Percentiles rank a stretch among this genome's conserved stretches.
Evolutionary conservation across 129 eudicot species (phyloP).

Genomic region (Dittrichia graveolens): DNA sequence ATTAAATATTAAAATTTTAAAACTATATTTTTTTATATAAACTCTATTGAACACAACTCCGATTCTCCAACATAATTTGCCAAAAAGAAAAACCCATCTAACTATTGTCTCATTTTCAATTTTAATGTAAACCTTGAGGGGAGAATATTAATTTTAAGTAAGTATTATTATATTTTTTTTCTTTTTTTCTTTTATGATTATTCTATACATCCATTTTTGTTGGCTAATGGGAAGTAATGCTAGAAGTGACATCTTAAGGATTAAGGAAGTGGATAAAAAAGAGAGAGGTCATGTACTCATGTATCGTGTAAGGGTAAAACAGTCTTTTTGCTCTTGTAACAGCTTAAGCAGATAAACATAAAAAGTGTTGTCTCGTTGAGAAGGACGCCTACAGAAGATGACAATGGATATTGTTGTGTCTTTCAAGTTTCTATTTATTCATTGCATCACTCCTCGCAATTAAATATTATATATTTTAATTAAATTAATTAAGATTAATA

Average conservation of each 20-base stretch:
- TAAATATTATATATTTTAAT: background rate
- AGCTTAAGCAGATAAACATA: slow-evolving; percentile 27
- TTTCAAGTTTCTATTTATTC: slow-evolving; percentile 26
- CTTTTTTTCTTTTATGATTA: too few relatives aligned
- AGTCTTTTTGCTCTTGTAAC: slow-evolving; percentile 2
- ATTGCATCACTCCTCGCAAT: slow-evolving; percentile 15
- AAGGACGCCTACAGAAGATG: slow-evolving; percentile 22
- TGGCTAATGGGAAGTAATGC: slow-evolving; percentile 1
- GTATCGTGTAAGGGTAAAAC: slow-evolving; percentile 9
- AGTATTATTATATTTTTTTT: background rate
- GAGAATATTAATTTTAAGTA: background rate
- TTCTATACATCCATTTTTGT: background rate
- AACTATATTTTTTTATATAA: too few relatives aligned
- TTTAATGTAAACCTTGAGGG: background rate
- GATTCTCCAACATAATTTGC: too few relatives aligned
- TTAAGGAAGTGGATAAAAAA: slow-evolving; percentile 24
- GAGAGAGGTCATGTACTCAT: background rate
- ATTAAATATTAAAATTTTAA: too few relatives aligned
- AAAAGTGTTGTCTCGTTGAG: slow-evolving; percentile 25
- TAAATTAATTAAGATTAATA: background rate
- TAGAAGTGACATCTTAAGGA: slow-evolving; percentile 21
- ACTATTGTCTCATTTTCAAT: too few relatives aligned
- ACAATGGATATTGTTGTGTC: slow-evolving; percentile 21
- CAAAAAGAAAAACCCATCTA: too few relatives aligned
- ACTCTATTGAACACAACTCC: too few relatives aligned